phyloP scores from a whole-genome alignment of 2,329 filamentous ascomycete species.

The Aspergillus novoparasiticus region DNA sequence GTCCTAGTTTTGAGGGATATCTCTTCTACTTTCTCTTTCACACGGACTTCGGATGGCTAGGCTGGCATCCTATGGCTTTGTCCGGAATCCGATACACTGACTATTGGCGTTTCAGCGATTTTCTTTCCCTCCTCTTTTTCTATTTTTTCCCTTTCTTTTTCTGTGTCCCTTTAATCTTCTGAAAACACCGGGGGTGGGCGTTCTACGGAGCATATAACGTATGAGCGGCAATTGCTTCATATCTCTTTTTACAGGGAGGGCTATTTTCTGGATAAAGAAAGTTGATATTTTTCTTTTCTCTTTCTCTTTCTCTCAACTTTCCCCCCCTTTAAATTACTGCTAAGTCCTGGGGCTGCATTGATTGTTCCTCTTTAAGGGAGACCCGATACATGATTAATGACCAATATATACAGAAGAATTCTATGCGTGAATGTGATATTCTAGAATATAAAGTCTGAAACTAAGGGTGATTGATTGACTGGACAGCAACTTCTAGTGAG shows the following conservation, averaged over 20 bases:
- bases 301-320: neutral
- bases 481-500: neutral
- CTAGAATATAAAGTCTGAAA: neutral
- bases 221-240: neutral
- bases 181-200: neutral
- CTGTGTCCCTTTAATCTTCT: neutral
- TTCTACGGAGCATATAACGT: neutral
- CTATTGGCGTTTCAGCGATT: neutral
- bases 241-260: neutral
- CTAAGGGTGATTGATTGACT: neutral
- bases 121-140: too few relatives aligned
- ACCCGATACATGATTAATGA: neutral
- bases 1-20: too few relatives aligned
- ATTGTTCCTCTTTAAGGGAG: neutral
- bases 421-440: neutral
- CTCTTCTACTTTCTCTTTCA: slow-evolving; percentile 14
- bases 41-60: slow-evolving; percentile 20
- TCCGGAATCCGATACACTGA: neutral
- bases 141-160: neutral
- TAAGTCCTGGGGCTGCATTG: neutral
- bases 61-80: neutral
- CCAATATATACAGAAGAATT: neutral
- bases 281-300: neutral
- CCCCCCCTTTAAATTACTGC: neutral
- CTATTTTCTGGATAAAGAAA: neutral